Conservation (phyloP, 1,139 yeast genomes). For the Barnettozyma hawaiiensis region DNA sequence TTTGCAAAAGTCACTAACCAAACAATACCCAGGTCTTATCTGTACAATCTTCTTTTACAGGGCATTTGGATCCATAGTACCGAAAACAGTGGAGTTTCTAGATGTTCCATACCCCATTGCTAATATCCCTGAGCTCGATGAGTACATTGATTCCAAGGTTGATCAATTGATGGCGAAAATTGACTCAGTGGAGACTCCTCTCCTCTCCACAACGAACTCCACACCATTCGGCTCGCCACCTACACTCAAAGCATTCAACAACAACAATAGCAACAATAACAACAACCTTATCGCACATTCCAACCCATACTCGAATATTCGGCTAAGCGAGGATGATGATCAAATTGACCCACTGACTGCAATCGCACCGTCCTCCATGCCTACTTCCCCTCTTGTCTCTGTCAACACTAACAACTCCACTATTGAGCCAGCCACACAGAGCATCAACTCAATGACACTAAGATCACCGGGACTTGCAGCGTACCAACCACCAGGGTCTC, state of each 20-base stretch:
- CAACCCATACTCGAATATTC: constrained; percentile 18
- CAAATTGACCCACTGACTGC: constrained; percentile 5
- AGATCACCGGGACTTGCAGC: constrained; percentile 12
- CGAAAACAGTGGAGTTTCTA: constrained; percentile 40
- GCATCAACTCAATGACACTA: constrained; percentile 5
- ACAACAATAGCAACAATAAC: constrained; percentile 3
- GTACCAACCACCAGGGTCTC: constrained; percentile 5
- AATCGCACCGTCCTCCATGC: constrained; percentile 6
- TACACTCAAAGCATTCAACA: constrained; percentile 9
- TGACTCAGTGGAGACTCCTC: constrained; percentile 19
- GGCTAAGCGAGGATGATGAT: constrained; percentile 10
- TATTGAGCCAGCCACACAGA: constrained; percentile 4
- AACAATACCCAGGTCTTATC: constrained; percentile 45
- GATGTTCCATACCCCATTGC: constrained; percentile 32
- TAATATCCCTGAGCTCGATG: constrained; percentile 2
- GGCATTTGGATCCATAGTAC: constrained; percentile 60
- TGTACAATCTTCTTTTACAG: constrained; percentile 69
- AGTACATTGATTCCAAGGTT: constrained; percentile 7
- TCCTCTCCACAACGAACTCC: constrained; percentile 16
- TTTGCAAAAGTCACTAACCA: constrained; percentile 2
- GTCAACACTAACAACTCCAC: constrained; percentile 1
- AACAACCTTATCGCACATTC: not conserved
- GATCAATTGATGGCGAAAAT: constrained; percentile 24
- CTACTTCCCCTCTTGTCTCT: constrained; percentile 8
- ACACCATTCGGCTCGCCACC: constrained; percentile 25